Percentiles rank a stretch among this genome's conserved stretches.
Evolutionary conservation across 106 monocot genomes (phyloP).

Genomic region (Dioscorea dumetorum): DNA sequence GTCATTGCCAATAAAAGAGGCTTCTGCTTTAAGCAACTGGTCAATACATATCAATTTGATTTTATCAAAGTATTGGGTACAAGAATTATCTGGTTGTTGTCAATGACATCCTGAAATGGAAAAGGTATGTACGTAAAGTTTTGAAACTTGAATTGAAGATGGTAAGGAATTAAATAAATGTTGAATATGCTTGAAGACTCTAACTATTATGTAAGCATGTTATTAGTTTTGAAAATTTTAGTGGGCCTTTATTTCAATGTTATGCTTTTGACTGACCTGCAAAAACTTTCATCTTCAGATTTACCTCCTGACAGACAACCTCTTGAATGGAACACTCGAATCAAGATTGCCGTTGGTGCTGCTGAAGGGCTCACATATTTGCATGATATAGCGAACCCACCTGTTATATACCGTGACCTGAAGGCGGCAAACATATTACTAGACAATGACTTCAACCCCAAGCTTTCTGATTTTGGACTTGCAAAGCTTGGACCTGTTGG

Average conservation of each 20-base stretch:
- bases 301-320: conserved; percentile 26
- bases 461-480: conserved; percentile 78
- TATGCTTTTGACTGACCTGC: neutral
- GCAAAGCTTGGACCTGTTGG: conserved; percentile 74
- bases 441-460: conserved; percentile 53
- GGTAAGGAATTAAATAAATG: no score
- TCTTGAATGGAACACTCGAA: conserved; percentile 60
- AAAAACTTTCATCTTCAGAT: conserved; percentile 16
- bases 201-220: no score
- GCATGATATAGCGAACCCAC: conserved; percentile 61
- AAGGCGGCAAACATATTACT: conserved; percentile 63
- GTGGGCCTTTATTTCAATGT: neutral
- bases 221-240: no score
- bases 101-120: no score
- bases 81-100: no score
- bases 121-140: no score
- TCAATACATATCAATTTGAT: no score
- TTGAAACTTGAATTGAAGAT: no score
- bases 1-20: no score
- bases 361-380: conserved; percentile 57
- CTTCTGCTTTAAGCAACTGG: no score
- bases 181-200: no score
- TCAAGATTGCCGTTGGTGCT: conserved; percentile 63
- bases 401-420: conserved; percentile 69
- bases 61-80: no score